Evolutionary conservation across 371 early-diverging fungal genomes (phyloP).

Genomic region (Rhizopus microsporus): DNA sequence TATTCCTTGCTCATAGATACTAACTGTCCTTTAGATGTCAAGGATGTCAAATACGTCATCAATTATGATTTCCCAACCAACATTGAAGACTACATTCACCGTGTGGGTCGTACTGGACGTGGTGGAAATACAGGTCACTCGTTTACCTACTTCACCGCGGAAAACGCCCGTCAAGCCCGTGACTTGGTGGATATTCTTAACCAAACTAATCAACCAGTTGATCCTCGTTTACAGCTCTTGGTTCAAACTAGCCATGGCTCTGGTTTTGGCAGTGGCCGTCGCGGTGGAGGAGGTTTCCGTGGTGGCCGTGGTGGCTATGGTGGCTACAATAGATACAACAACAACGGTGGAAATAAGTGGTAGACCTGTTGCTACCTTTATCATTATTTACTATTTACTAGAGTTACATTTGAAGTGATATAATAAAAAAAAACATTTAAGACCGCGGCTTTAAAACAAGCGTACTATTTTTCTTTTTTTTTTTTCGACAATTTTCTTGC

Average conservation of each 20-base stretch:
- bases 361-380: not conserved
- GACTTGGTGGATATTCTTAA: constrained; percentile 90
- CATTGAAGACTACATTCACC: constrained; percentile 96
- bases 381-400: not conserved
- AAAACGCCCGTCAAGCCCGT: constrained; percentile 87
- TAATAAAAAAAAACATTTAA: too few species aligned
- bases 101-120: constrained; percentile 99
- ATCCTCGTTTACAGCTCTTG: constrained; percentile 83
- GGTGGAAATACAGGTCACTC: constrained; percentile 94
- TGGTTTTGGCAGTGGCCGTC: constrained; percentile 49
- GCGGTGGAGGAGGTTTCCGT: constrained; percentile 56
- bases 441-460: too few species aligned
- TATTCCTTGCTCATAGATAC: constrained; percentile 16
- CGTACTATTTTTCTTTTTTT: not conserved
- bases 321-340: constrained; percentile 25
- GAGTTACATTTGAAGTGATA: too few species aligned
- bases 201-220: constrained; percentile 95
- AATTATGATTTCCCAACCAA: constrained; percentile 97
- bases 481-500: not conserved
- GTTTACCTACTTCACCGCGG: constrained; percentile 96
- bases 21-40: constrained; percentile 65
- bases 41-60: constrained; percentile 94
- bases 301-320: constrained; percentile 27
- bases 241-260: constrained; percentile 44
- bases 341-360: constrained; percentile 7